Evolutionary conservation across 2,329 filamentous ascomycete species (phyloP).

Genomic region (Helminthosporium solani): DNA sequence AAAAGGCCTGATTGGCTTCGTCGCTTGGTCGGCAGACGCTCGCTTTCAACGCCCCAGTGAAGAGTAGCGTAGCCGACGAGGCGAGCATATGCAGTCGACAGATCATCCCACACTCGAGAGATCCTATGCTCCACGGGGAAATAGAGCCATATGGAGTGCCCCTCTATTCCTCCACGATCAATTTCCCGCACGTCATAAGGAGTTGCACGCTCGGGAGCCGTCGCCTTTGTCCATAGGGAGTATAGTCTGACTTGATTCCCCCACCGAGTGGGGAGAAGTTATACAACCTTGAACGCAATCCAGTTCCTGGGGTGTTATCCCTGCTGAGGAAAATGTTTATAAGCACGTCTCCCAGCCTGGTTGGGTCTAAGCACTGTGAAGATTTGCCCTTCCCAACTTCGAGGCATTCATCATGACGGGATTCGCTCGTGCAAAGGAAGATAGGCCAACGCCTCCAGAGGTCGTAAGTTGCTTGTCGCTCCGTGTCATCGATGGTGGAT

Average conservation of each 20-base stretch:
- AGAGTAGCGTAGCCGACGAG: not conserved
- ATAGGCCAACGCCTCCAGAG: constrained; percentile 57
- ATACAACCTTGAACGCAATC: not conserved
- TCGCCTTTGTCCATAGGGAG: constrained; percentile 4
- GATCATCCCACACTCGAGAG: constrained; percentile 3
- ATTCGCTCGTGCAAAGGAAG: constrained; percentile 53
- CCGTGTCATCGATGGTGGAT: not conserved
- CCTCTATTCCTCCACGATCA: constrained; percentile 13
- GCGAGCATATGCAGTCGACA: constrained; percentile 5
- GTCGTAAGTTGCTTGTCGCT: constrained; percentile 41
- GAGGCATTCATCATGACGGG: constrained; percentile 30
- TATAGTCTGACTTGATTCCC: constrained; percentile 12
- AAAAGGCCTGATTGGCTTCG: not conserved
- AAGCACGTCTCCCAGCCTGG: constrained; percentile 1
- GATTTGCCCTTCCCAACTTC: not conserved
- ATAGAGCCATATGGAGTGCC: constrained; percentile 19
- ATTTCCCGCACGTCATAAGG: not conserved
- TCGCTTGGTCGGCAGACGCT: not conserved
- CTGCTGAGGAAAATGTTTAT: not conserved
- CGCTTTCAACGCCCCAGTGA: not conserved
- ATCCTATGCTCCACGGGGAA: constrained; percentile 13
- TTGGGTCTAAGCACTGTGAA: constrained; percentile 2
- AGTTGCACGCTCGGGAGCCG: constrained; percentile 1
- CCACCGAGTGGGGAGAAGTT: constrained; percentile 8
- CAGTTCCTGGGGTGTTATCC: not conserved